A percentile compares a stretch with the other conserved stretches of the same genome.
Conservation (phyloP, 2,329 filamentous ascomycete species). For the Venturia pyrina region DNA sequence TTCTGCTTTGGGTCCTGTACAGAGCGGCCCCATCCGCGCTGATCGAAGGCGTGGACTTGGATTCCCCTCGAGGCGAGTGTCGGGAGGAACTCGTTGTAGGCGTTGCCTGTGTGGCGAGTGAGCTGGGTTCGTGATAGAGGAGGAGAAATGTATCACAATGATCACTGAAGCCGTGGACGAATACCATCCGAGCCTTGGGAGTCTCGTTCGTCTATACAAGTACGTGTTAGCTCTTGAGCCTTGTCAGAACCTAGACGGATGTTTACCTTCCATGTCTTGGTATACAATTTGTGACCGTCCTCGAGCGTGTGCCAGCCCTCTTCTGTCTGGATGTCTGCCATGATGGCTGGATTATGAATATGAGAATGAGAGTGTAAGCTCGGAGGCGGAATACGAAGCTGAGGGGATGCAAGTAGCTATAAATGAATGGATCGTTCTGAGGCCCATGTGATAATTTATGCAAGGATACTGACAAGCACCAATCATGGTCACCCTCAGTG, state of each 20-base stretch:
- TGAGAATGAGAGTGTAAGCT: not conserved
- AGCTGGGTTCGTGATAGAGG: slow-evolving; percentile 18
- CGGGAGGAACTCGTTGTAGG: slow-evolving; percentile 66
- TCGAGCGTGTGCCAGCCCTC: slow-evolving; percentile 42
- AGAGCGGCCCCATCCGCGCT: slow-evolving; percentile 78
- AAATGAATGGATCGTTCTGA: not conserved
- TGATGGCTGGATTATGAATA: not conserved
- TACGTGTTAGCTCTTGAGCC: not conserved
- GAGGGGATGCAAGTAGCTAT: not conserved
- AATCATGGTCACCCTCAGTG: not conserved
- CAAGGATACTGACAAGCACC: not conserved
- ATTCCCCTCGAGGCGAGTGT: slow-evolving; percentile 61
- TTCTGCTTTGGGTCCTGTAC: slow-evolving; percentile 51
- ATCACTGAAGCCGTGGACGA: slow-evolving; percentile 86
- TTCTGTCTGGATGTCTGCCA: slow-evolving; percentile 29
- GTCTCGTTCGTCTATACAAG: slow-evolving; percentile 42
- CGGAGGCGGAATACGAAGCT: not conserved
- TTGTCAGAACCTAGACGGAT: slow-evolving; percentile 8
- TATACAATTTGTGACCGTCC: slow-evolving; percentile 47
- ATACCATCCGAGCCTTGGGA: slow-evolving; percentile 61
- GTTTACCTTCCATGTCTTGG: slow-evolving; percentile 50
- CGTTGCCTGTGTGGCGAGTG: slow-evolving; percentile 39
- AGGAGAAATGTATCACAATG: slow-evolving; percentile 40
- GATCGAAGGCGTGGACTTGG: slow-evolving; percentile 68
- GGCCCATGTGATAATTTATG: not conserved